Evolutionary conservation across 1,284 basidiomycete genomes (phyloP).

Genomic region (Stereum hirsutum): DNA sequence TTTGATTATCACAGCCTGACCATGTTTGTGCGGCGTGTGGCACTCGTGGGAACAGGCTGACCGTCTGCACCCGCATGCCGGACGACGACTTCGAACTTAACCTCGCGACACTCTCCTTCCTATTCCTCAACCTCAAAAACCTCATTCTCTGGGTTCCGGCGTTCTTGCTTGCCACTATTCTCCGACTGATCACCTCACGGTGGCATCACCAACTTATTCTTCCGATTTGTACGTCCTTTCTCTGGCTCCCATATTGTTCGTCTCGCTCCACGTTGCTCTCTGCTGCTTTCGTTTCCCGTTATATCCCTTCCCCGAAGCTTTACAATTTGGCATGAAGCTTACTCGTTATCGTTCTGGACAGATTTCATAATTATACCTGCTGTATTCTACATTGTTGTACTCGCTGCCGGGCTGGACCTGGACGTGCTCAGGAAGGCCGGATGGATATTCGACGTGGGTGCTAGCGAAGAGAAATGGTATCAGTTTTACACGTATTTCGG

Average conservation of each 20-base stretch:
- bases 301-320: too few relatives aligned
- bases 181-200: constrained; percentile 75
- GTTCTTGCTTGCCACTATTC: constrained; percentile 65
- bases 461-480: constrained; percentile 65
- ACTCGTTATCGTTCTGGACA: constrained; percentile 20
- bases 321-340: too few relatives aligned
- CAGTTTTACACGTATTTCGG: constrained; percentile 74
- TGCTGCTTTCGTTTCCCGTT: too few relatives aligned
- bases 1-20: not conserved
- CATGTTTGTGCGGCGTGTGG: not conserved
- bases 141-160: constrained; percentile 73
- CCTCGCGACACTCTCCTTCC: constrained; percentile 50
- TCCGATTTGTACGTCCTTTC: constrained; percentile 61
- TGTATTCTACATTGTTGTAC: constrained; percentile 78
- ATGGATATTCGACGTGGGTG: constrained; percentile 87
- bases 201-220: constrained; percentile 90
- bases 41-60: too few relatives aligned
- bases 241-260: constrained; percentile 1
- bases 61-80: constrained; percentile 76
- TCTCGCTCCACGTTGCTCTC: too few relatives aligned
- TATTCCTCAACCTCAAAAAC: constrained; percentile 52
- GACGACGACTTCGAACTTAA: constrained; percentile 77
- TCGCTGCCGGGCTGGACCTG: constrained; percentile 57
- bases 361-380: constrained; percentile 83
- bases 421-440: constrained; percentile 52